These are phyloP conservation scores for Pyricularia pennisetigena DNA, from an alignment of 2,329 filamentous ascomycete species.

Conservation along the genomic window DNA sequence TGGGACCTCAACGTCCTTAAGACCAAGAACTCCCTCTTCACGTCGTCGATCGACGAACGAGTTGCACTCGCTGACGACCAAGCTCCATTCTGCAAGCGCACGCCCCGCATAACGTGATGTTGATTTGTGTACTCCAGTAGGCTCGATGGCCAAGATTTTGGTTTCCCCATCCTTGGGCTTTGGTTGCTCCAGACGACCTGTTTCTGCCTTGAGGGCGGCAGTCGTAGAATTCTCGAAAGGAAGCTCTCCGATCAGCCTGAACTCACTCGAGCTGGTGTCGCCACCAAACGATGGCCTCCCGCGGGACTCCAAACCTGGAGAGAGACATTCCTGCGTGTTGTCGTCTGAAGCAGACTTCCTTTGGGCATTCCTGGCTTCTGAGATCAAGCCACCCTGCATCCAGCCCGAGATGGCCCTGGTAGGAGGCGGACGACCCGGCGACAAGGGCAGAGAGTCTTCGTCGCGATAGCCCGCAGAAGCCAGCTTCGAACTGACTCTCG, in stretches of 20 bases:
- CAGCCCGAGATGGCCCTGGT: constrained; percentile 39
- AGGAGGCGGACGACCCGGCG: constrained; percentile 28
- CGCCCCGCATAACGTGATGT: constrained; percentile 57
- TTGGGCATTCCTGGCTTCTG: constrained; percentile 39
- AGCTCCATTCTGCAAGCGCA: constrained; percentile 68
- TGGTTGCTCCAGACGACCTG: neutral
- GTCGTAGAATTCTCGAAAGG: neutral
- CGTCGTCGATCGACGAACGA: constrained; percentile 70
- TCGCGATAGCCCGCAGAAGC: constrained; percentile 12
- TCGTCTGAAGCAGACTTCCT: neutral
- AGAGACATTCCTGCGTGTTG: neutral
- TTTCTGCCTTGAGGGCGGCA: too few relatives aligned
- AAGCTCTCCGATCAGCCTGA: neutral
- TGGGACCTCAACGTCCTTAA: constrained; percentile 62
- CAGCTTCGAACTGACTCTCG: constrained; percentile 38
- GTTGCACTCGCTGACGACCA: constrained; percentile 69
- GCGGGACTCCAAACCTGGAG: neutral
- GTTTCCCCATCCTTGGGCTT: constrained; percentile 1
- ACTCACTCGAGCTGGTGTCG: neutral
- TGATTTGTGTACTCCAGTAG: constrained; percentile 31
- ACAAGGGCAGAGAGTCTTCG: constrained; percentile 26
- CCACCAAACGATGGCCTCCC: neutral
- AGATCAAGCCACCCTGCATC: constrained; percentile 33
- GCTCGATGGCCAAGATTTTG: constrained; percentile 33
- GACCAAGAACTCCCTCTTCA: constrained; percentile 58